Conservation (phyloP, 495 filamentous ascomycete species). For the Talaromyces liani region DNA sequence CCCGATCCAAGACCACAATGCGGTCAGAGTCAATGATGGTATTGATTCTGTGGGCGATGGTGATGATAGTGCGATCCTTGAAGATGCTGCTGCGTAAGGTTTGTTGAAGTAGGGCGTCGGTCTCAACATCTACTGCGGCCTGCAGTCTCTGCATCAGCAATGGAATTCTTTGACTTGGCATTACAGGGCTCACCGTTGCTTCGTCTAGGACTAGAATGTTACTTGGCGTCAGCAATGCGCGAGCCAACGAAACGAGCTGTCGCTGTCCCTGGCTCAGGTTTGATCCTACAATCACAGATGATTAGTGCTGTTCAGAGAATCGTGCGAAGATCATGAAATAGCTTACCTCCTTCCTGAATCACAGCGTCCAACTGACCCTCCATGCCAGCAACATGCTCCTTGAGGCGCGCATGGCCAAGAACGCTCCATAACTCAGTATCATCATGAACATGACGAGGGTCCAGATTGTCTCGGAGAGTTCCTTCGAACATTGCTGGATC, state of each 20-base stretch:
- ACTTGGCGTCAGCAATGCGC: constrained; percentile 87
- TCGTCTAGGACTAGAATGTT: constrained; percentile 98
- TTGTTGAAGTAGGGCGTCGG: constrained; percentile 70
- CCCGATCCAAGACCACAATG: constrained; percentile 78
- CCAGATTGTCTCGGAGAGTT: constrained; percentile 90
- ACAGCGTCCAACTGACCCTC: constrained; percentile 80
- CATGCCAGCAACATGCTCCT: constrained; percentile 86
- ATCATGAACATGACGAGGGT: constrained; percentile 90
- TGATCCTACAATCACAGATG: constrained; percentile 32
- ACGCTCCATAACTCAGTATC: constrained; percentile 98
- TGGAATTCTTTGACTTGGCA: neutral
- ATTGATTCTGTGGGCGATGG: constrained; percentile 95
- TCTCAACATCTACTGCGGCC: constrained; percentile 93
- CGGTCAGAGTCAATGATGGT: constrained; percentile 91
- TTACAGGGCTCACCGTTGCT: constrained; percentile 56
- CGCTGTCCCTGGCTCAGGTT: constrained; percentile 63
- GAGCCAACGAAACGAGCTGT: constrained; percentile 86
- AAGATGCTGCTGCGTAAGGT: constrained; percentile 56
- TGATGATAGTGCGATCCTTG: constrained; percentile 90
- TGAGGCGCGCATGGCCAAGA: constrained; percentile 88
- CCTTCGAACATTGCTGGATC: constrained; percentile 97
- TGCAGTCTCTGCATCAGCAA: constrained; percentile 16
- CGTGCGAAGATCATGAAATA: neutral
- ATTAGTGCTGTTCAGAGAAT: neutral
- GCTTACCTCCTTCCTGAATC: constrained; percentile 88